Base-by-base conservation (phyloP, 306 rosid species). In the Echinosophora koreensis region DNA sequence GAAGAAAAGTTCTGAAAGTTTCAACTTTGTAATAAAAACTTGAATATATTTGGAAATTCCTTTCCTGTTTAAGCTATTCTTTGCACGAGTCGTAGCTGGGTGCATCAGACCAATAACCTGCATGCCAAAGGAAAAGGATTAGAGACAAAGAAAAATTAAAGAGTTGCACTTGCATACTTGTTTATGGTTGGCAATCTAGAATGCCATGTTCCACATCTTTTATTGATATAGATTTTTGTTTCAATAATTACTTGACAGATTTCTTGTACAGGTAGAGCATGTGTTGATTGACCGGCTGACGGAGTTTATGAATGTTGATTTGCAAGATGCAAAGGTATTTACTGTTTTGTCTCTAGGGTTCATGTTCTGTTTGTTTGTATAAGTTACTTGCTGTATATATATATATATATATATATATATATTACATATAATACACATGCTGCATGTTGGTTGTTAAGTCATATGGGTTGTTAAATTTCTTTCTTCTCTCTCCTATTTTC, bases 191-290 rank as follows among this genome's bases (percentile, higher is more conserved):
- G 49, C 57, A 35, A 41, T 32, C 71, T 72, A 61, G 56, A 54
- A 75, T 65, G 70, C 65, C 54, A 58, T 66, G 42, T n/a, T 66
- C 71, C 17, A 54, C 47, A 13, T 61, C 13, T 61, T 66, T 44
- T 22, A 32, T 71, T 49, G 65, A 30, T 61, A 66, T 74, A 47
- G 5, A 16, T 61, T 67, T 74, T 60, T 51, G 6, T 77, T 73
- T 55, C 54, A 61, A 17, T 77, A 67, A 81, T 59, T 70, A 56
- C 63, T 47, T 69, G 69, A 67, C 63, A 63, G 52, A 58, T 62
- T 64, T 80, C 68, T 86, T 58, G 77, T 80, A 55, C 79, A 95
- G 99, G 99, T 95, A 67, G 99, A 95, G 86, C 99, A 95, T 75
- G 96, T 92, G 47, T 77, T 95, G 83, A 84, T 86, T 78, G 93